Conservation (phyloP, 179 eudicot species). For the Corrigiola litoralis region DNA sequence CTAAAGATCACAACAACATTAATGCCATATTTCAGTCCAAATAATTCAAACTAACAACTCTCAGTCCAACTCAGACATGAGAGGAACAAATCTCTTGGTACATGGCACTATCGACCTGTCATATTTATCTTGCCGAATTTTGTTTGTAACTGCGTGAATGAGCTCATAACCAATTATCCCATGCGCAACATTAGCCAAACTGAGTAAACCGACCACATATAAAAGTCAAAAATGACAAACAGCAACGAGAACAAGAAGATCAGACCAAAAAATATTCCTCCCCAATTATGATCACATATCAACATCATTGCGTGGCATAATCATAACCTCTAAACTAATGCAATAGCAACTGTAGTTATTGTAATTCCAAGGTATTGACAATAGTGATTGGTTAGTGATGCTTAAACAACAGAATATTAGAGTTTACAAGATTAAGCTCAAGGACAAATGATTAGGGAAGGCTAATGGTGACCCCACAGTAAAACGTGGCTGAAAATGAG, state of each 20-base stretch:
- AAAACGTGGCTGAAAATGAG: constrained; percentile 5
- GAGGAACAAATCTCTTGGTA: no score
- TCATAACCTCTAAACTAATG: neutral
- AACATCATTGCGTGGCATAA: neutral
- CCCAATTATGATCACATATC: neutral
- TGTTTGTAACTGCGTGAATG: neutral
- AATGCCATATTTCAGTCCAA: no score
- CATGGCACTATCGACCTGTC: neutral
- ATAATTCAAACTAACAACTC: no score
- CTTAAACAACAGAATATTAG: neutral
- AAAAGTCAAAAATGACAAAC: neutral
- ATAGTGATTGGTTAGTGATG: neutral
- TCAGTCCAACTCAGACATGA: no score
- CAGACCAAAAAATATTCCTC: constrained; percentile 4
- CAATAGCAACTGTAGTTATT: neutral
- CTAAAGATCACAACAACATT: no score
- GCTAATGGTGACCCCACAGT: neutral
- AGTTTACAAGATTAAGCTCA: neutral
- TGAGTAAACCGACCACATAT: constrained; percentile 9
- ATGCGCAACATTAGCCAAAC: neutral
- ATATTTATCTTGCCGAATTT: neutral
- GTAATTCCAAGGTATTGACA: neutral
- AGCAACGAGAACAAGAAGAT: neutral
- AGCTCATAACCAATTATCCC: neutral
- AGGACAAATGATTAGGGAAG: neutral